Percentiles rank a stretch among this genome's conserved stretches.
Conservation (phyloP, 2,329 filamentous ascomycete species). For the Cordyceps cateniannulata region DNA sequence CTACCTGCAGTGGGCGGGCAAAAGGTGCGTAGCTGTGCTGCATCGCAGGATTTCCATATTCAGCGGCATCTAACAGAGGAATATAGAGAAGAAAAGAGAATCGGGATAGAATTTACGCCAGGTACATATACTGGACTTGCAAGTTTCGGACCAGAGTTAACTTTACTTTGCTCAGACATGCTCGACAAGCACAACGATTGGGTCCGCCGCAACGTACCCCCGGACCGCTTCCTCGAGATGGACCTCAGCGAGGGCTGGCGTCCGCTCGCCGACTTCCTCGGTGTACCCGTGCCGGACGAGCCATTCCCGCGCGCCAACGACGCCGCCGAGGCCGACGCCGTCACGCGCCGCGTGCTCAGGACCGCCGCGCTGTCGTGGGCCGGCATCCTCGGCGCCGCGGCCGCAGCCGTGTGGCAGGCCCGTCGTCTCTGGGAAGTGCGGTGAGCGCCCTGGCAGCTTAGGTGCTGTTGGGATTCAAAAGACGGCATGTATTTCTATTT, state of each 20-base stretch:
- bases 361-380: not conserved
- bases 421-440: not conserved
- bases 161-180: slow-evolving; percentile 11
- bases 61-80: no score
- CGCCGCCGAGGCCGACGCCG: slow-evolving; percentile 13
- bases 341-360: not conserved
- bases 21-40: not conserved
- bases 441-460: not conserved
- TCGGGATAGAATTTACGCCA: not conserved
- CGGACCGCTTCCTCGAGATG: slow-evolving; percentile 17
- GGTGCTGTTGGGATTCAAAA: no score
- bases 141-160: no score
- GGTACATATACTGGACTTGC: no score
- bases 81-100: not conserved
- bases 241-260: slow-evolving; percentile 22
- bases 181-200: slow-evolving; percentile 16
- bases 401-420: not conserved
- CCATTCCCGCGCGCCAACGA: slow-evolving; percentile 24
- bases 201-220: slow-evolving; percentile 13
- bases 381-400: not conserved
- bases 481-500: not conserved
- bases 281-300: slow-evolving; percentile 19
- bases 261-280: slow-evolving; percentile 22
- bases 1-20: not conserved
- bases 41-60: not conserved